phyloP scores from a whole-genome alignment of 169 alveolate species.

The Plasmodium knowlesi region DNA sequence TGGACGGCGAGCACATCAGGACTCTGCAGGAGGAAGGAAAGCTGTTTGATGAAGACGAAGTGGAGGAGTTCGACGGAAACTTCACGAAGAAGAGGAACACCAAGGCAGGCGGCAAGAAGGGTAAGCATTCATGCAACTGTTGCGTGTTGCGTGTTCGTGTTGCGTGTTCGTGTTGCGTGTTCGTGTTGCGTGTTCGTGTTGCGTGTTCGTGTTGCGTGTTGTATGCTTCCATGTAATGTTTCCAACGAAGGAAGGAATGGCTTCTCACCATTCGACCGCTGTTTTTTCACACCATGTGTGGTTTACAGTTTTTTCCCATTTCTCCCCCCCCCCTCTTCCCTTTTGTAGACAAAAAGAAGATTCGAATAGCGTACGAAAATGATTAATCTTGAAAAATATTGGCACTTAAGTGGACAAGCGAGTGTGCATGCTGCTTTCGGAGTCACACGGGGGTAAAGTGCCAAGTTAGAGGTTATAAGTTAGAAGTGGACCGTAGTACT shows the following conservation, averaged over 20 bases:
- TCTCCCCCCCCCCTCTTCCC: not conserved
- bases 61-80: constrained; percentile 26
- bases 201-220: too few relatives aligned
- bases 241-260: not conserved
- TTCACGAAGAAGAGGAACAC: constrained; percentile 18
- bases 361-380: constrained; percentile 30
- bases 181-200: too few relatives aligned
- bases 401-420: not conserved
- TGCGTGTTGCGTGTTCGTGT: not conserved
- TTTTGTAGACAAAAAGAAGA: constrained; percentile 15
- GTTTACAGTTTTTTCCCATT: not conserved
- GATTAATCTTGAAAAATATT: not conserved
- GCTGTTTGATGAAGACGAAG: constrained; percentile 45
- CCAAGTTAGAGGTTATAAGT: not conserved
- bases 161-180: too few relatives aligned
- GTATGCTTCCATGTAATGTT: not conserved
- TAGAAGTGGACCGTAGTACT: not conserved
- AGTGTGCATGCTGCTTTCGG: not conserved
- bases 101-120: not conserved
- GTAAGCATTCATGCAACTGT: not conserved
- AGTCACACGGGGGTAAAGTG: not conserved
- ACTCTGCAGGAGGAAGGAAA: constrained; percentile 49
- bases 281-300: not conserved
- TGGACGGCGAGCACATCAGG: constrained; percentile 51
- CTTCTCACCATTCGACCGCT: not conserved